phyloP scores from a whole-genome alignment of 768 basidiomycete species.

The Phaeotremella fagi region DNA sequence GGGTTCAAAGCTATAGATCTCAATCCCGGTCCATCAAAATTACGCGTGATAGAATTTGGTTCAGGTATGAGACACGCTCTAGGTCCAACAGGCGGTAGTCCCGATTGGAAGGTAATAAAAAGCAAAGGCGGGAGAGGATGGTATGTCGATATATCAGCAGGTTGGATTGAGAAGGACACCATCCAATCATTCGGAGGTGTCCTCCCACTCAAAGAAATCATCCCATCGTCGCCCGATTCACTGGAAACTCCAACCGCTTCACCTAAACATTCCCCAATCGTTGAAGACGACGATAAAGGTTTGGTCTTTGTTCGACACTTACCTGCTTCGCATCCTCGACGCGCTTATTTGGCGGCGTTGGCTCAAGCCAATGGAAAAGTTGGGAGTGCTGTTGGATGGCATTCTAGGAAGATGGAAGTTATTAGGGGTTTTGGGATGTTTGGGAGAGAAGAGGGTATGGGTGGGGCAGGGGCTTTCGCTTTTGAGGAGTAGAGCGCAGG shows the following conservation, averaged over 20 bases:
- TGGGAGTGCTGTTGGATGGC: constrained; percentile 89
- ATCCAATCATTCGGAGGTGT: background rate
- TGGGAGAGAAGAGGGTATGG: constrained; percentile 86
- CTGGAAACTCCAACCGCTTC: background rate
- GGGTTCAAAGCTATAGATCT: constrained; percentile 19
- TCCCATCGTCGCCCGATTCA: constrained; percentile 17
- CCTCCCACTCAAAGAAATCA: constrained; percentile 22
- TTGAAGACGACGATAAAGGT: constrained; percentile 1
- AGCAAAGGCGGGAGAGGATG: constrained; percentile 92
- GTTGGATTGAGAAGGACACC: constrained; percentile 57
- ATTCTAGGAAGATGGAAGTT: constrained; percentile 95
- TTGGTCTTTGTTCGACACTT: constrained; percentile 50
- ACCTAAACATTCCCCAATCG: background rate
- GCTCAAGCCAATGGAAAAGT: constrained; percentile 81
- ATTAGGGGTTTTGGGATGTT: constrained; percentile 85
- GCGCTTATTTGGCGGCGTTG: constrained; percentile 66
- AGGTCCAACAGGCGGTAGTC: constrained; percentile 64
- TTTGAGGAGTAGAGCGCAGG: constrained; percentile 66
- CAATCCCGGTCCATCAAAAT: constrained; percentile 57
- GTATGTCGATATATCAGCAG: constrained; percentile 85
- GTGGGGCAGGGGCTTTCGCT: constrained; percentile 89
- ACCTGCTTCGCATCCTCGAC: constrained; percentile 56
- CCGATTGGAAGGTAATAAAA: constrained; percentile 76
- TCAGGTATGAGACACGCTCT: constrained; percentile 64
- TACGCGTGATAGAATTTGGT: constrained; percentile 84